Conservation (phyloP, 768 basidiomycete genomes). For the Leucocoprinus sp. region DNA sequence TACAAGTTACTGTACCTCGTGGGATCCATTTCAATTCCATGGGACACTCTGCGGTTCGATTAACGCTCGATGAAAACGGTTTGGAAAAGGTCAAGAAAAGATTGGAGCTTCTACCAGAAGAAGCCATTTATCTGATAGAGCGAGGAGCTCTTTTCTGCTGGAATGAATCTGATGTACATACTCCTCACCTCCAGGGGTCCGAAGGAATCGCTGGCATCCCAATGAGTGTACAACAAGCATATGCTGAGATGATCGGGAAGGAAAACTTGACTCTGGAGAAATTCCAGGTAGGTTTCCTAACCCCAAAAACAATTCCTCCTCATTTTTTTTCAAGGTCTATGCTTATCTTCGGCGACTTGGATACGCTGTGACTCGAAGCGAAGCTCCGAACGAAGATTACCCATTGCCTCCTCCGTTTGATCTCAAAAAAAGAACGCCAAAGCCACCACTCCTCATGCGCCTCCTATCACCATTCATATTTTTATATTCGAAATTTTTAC, state of each 20-base stretch:
- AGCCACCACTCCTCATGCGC: conserved; percentile 24
- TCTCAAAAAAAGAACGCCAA: conserved; percentile 11
- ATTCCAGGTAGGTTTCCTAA: conserved; percentile 67
- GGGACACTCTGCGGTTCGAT: conserved; percentile 68
- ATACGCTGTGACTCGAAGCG: conserved; percentile 74
- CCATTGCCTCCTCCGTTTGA: conserved; percentile 33
- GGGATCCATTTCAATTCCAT: conserved; percentile 80
- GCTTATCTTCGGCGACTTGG: conserved; percentile 89
- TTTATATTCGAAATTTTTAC: conserved; percentile 24
- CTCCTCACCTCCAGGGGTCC: conserved; percentile 24
- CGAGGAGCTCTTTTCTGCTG: conserved; percentile 84
- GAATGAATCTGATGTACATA: conserved; percentile 36
- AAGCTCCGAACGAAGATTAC: conserved; percentile 50
- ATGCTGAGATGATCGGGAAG: conserved; percentile 72
- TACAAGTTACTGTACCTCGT: conserved; percentile 61
- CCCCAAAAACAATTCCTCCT: too few species aligned
- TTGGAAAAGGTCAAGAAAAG: conserved; percentile 46
- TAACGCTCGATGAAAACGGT: conserved; percentile 24
- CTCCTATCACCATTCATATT: conserved; percentile 26
- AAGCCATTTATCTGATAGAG: conserved; percentile 89
- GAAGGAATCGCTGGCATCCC: conserved; percentile 51
- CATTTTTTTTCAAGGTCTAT: conserved; percentile 57
- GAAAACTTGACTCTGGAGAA: conserved; percentile 75
- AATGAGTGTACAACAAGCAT: conserved; percentile 91
- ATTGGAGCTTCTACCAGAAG: conserved; percentile 88